phyloP scores from a whole-genome alignment of 768 basidiomycete species.

The Plicaturopsis crispa region DNA sequence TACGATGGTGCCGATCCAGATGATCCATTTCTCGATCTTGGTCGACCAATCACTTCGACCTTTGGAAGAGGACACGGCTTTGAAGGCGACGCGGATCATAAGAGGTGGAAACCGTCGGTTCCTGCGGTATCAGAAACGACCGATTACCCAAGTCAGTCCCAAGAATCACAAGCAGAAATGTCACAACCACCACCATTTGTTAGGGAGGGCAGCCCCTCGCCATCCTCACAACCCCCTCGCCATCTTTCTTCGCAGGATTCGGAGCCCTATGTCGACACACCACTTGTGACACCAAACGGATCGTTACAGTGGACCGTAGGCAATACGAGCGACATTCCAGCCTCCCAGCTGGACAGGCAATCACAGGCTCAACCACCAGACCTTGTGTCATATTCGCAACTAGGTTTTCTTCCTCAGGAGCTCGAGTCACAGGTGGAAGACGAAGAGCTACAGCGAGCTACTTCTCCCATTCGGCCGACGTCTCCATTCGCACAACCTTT shows the following conservation, averaged over 20 bases:
- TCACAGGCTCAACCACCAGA: conserved; percentile 20
- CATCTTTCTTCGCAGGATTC: conserved; percentile 35
- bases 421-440: conserved; percentile 6
- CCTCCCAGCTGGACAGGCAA: conserved; percentile 28
- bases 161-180: background rate
- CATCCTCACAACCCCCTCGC: conserved; percentile 19
- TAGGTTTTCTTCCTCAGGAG: conserved; percentile 25
- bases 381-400: conserved; percentile 28
- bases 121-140: background rate
- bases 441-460: conserved; percentile 2
- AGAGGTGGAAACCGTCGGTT: background rate
- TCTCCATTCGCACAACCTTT: conserved; percentile 1
- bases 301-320: conserved; percentile 36
- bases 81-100: too few species aligned
- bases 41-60: too few species aligned
- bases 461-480: conserved; percentile 6
- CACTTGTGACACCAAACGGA: conserved; percentile 47
- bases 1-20: conserved; percentile 20
- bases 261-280: conserved; percentile 40
- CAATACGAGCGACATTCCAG: conserved; percentile 23
- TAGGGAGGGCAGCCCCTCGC: background rate
- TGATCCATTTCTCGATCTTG: conserved; percentile 2
- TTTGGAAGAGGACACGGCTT: too few species aligned
- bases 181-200: background rate
- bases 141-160: background rate